A percentile compares a stretch with the other conserved stretches of the same genome.
Evolutionary conservation across 495 filamentous ascomycete species (phyloP).

Genomic region (Astrocystis sublimbata): DNA sequence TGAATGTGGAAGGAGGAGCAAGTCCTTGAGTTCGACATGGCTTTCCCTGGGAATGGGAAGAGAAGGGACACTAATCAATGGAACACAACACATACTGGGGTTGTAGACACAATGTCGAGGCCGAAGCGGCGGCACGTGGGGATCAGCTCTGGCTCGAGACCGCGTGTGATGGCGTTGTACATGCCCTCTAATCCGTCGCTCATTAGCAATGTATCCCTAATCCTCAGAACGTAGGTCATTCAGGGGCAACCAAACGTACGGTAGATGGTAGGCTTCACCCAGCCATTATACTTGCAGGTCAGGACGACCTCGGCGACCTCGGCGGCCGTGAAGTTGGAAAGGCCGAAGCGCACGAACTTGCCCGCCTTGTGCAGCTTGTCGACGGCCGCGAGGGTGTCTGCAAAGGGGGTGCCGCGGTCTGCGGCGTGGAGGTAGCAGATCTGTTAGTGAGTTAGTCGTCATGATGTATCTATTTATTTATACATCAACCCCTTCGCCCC

Average conservation of each 20-base stretch:
- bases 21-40: too few species aligned
- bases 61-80: constrained; percentile 23
- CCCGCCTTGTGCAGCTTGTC: constrained; percentile 83
- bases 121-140: constrained; percentile 81
- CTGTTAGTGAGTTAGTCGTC: too few species aligned
- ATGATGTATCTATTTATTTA: too few species aligned
- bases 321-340: constrained; percentile 85
- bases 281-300: constrained; percentile 75
- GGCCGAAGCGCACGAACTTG: constrained; percentile 79
- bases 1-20: too few species aligned
- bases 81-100: constrained; percentile 48
- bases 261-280: constrained; percentile 70
- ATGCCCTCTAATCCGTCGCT: constrained; percentile 44
- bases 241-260: constrained; percentile 47
- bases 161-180: constrained; percentile 74
- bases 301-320: constrained; percentile 89
- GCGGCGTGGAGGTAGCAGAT: constrained; percentile 88
- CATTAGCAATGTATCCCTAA: not conserved
- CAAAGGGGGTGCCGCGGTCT: constrained; percentile 75
- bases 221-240: too few species aligned
- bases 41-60: not conserved
- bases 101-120: constrained; percentile 92
- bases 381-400: constrained; percentile 73
- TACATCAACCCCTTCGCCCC: too few species aligned
- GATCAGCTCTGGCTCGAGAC: constrained; percentile 78